Percentiles rank a stretch among this genome's conserved stretches.
These are phyloP conservation scores for Hypericum androsaemum DNA, from an alignment of 345 rosid genomes.

Conservation along the genomic window DNA sequence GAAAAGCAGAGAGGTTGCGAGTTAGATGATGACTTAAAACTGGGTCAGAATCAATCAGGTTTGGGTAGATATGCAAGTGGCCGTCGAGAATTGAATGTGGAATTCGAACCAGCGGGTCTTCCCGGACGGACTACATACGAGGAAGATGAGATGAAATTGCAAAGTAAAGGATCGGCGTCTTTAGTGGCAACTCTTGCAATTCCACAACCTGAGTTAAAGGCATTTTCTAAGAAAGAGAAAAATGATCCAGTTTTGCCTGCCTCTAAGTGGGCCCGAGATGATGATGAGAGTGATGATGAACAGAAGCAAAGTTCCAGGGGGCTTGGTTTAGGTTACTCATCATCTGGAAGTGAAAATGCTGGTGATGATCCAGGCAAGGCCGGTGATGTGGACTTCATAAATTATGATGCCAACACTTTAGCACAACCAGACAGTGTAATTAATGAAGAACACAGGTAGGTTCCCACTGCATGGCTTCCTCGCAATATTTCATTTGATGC, in stretches of 20 bases:
- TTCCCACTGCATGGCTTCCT: neutral
- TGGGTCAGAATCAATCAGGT: constrained; percentile 40
- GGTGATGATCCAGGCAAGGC: constrained; percentile 49
- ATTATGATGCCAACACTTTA: constrained; percentile 31
- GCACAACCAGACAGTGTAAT: constrained; percentile 51
- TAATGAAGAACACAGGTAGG: constrained; percentile 85
- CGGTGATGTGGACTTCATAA: constrained; percentile 51
- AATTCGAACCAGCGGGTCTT: constrained; percentile 34
- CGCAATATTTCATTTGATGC: neutral
- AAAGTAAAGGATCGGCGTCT: constrained; percentile 30
- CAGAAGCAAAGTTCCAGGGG: constrained; percentile 46
- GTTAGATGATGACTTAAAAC: constrained; percentile 60
- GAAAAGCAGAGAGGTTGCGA: constrained; percentile 86
- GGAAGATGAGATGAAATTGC: constrained; percentile 37
- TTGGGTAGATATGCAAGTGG: constrained; percentile 37
- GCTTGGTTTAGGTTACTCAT: constrained; percentile 69
- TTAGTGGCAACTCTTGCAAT: constrained; percentile 33
- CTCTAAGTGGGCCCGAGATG: constrained; percentile 95
- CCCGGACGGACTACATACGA: constrained; percentile 39
- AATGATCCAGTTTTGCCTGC: constrained; percentile 68
- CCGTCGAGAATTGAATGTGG: constrained; percentile 40
- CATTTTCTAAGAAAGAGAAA: constrained; percentile 60
- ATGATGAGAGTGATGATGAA: constrained; percentile 82
- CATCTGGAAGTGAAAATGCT: constrained; percentile 81
- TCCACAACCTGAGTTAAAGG: constrained; percentile 63